Percentiles rank a stretch among this genome's conserved stretches.
phyloP scores from a whole-genome alignment of 179 eudicot species.

The Drosera spatulata region DNA sequence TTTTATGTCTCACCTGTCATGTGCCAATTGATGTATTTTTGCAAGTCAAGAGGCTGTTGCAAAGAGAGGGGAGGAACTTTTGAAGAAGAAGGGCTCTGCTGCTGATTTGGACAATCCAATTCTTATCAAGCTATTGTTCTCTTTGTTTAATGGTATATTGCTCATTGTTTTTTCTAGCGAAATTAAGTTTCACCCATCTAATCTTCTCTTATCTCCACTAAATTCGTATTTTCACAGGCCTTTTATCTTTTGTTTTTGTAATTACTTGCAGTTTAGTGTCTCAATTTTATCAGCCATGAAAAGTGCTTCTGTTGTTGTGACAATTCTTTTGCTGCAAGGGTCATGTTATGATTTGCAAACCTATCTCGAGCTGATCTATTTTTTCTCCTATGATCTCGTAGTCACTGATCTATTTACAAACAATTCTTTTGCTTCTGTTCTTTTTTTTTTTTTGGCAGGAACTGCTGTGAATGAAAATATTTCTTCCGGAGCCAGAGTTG shows the following conservation, averaged over 20 bases:
- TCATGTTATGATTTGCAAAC: background rate
- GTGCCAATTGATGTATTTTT: constrained; percentile 9
- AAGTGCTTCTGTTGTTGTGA: background rate
- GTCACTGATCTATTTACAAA: background rate
- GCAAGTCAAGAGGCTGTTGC: constrained; percentile 83
- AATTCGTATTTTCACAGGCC: background rate
- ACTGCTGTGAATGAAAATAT: constrained; percentile 53
- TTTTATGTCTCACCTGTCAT: background rate
- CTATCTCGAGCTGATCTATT: too few species aligned
- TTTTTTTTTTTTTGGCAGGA: constrained; percentile 30
- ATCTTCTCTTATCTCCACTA: background rate
- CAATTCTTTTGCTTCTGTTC: background rate
- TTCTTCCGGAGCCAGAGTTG: constrained; percentile 59
- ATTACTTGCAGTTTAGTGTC: background rate
- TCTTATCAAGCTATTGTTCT: constrained; percentile 62
- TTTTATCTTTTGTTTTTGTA: background rate
- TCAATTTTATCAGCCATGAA: background rate
- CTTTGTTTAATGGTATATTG: constrained; percentile 69
- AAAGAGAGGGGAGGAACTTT: constrained; percentile 80
- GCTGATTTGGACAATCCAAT: constrained; percentile 66
- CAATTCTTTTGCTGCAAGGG: background rate
- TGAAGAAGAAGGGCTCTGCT: constrained; percentile 78
- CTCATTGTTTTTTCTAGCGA: background rate
- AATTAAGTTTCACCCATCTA: constrained; percentile 1
- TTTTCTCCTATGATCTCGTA: background rate